These are phyloP conservation scores for Candida neerlandica DNA, from an alignment of 1,139 yeast species.

Conservation along the genomic window DNA sequence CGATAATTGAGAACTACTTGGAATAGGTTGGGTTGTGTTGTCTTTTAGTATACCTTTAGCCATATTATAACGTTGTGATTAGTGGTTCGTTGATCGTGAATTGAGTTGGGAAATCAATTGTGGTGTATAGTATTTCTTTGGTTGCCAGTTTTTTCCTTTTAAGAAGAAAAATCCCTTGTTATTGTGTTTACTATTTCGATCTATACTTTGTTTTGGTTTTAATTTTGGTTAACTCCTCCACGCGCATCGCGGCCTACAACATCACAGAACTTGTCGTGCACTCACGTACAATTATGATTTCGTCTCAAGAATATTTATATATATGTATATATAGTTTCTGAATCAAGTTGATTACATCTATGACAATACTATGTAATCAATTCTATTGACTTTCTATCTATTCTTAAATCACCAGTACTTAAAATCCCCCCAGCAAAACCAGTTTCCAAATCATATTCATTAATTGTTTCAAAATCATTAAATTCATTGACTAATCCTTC, in stretches of 20 bases:
- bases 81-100: neutral
- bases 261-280: too few species aligned
- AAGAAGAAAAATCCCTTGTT: too few species aligned
- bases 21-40: conserved; percentile 12
- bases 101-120: neutral
- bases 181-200: neutral
- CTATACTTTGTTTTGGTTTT: conserved; percentile 1
- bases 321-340: too few species aligned
- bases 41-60: conserved; percentile 32
- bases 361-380: conserved; percentile 26
- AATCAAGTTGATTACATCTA: too few species aligned
- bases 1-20: neutral
- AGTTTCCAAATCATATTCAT: conserved; percentile 22
- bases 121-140: neutral
- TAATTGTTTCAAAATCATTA: conserved; percentile 11
- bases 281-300: too few species aligned
- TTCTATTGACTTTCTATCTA: conserved; percentile 28
- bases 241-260: too few species aligned
- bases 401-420: conserved; percentile 17
- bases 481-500: conserved; percentile 22
- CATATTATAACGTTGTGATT: conserved; percentile 2
- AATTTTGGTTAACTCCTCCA: too few species aligned
- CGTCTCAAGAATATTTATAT: too few species aligned
- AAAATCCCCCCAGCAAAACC: conserved; percentile 9
- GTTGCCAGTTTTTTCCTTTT: neutral